These are phyloP conservation scores for Neoconidiobolus thromboides DNA, from an alignment of 371 early-diverging fungal species.

Conservation along the genomic window DNA sequence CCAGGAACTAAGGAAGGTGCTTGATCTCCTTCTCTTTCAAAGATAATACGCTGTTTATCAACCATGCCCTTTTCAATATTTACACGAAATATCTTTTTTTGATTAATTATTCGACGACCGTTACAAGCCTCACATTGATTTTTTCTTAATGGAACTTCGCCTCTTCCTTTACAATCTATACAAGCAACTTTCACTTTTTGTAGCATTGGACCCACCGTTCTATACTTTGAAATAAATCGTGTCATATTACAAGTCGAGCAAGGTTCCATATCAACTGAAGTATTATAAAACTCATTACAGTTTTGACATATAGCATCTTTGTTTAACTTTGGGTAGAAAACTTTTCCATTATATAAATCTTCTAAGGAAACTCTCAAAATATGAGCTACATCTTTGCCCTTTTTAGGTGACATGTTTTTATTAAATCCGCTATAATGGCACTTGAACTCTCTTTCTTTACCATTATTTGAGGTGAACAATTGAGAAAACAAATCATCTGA, in stretches of 20 bases:
- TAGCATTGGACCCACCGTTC: constrained; percentile 89
- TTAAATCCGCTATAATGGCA: constrained; percentile 28
- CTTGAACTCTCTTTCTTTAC: constrained; percentile 21
- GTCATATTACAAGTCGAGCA: constrained; percentile 76
- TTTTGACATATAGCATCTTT: constrained; percentile 57
- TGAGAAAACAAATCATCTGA: constrained; percentile 73
- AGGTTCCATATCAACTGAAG: constrained; percentile 40
- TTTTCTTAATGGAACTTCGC: constrained; percentile 48
- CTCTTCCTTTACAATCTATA: constrained; percentile 44
- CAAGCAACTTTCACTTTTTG: constrained; percentile 88
- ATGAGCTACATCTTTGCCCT: constrained; percentile 57
- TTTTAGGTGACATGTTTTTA: constrained; percentile 25
- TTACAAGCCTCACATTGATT: constrained; percentile 74
- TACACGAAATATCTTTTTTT: constrained; percentile 77
- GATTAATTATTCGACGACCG: constrained; percentile 56
- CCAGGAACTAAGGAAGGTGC: constrained; percentile 60
- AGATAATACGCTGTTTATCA: constrained; percentile 75
- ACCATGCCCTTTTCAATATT: constrained; percentile 83
- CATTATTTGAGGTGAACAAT: constrained; percentile 47
- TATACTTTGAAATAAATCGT: constrained; percentile 67
- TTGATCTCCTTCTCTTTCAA: constrained; percentile 83
- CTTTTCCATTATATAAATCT: constrained; percentile 77
- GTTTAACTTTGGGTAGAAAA: constrained; percentile 51
- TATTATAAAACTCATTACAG: constrained; percentile 59
- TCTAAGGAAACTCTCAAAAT: constrained; percentile 60